phyloP scores from a whole-genome alignment of 495 filamentous ascomycete species.

The Neurospora sp. region DNA sequence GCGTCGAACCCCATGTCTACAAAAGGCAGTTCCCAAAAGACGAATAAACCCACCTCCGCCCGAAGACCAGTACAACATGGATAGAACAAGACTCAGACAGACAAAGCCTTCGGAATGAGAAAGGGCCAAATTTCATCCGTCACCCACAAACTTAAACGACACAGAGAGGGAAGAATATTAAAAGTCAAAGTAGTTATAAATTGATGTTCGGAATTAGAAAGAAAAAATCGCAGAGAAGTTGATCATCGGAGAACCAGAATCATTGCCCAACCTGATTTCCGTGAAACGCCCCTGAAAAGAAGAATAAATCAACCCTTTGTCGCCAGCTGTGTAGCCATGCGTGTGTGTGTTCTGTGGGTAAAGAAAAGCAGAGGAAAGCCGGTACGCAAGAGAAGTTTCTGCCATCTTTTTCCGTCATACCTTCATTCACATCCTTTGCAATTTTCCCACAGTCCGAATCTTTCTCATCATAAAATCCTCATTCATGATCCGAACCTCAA shows the following conservation, averaged over 20 bases:
- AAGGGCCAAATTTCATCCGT: background rate
- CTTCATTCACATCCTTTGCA: background rate
- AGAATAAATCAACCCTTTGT: background rate
- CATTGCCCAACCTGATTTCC: background rate
- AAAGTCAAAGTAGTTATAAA: background rate
- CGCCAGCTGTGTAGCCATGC: background rate
- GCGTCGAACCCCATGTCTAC: background rate
- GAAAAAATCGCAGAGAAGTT: background rate
- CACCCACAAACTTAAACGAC: background rate
- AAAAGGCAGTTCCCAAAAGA: background rate
- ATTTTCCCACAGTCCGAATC: background rate
- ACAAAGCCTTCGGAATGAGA: background rate
- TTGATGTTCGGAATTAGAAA: background rate
- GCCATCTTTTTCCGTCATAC: background rate
- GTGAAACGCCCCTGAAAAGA: background rate
- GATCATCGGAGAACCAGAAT: background rate
- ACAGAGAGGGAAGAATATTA: background rate
- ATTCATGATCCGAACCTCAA: background rate
- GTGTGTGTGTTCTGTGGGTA: background rate
- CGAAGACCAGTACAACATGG: background rate
- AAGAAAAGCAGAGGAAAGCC: background rate
- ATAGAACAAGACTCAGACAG: background rate
- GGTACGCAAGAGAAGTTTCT: background rate
- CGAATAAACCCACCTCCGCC: background rate
- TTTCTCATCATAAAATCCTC: background rate